Conservation (phyloP, 75 land plant species). For the Cryptomeria japonica region DNA sequence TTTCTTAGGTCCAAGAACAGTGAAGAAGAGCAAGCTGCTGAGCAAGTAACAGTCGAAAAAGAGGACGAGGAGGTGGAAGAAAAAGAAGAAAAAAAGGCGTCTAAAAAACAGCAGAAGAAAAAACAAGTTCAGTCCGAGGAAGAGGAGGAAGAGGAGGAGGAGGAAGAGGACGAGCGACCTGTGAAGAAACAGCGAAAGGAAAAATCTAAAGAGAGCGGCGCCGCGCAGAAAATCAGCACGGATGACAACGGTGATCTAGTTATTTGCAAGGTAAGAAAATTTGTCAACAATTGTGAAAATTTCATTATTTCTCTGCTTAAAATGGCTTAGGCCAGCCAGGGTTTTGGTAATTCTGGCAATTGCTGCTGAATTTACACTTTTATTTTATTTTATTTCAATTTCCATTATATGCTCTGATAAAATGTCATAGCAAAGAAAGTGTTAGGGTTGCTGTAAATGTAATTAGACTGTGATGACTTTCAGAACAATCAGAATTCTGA, state of each 20-base stretch:
- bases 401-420: neutral
- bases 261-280: conserved; percentile 45
- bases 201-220: neutral
- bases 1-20: conserved; percentile 31
- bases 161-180: conserved; percentile 23
- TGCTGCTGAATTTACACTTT: neutral
- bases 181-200: neutral
- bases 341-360: neutral
- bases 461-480: too few species aligned
- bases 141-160: conserved; percentile 17
- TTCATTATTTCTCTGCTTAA: neutral
- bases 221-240: conserved; percentile 17
- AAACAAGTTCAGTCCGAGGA: neutral
- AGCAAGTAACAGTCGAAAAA: conserved; percentile 4
- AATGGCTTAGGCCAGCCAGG: neutral
- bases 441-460: too few species aligned
- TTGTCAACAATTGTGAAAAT: neutral
- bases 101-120: neutral
- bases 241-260: conserved; percentile 60
- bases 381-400: neutral
- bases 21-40: conserved; percentile 7
- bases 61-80: conserved; percentile 2
- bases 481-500: too few species aligned
- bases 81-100: conserved; percentile 14
- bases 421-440: neutral